Conservation (phyloP, 2,329 filamentous ascomycete genomes). For the Calonectria leucothoes region DNA sequence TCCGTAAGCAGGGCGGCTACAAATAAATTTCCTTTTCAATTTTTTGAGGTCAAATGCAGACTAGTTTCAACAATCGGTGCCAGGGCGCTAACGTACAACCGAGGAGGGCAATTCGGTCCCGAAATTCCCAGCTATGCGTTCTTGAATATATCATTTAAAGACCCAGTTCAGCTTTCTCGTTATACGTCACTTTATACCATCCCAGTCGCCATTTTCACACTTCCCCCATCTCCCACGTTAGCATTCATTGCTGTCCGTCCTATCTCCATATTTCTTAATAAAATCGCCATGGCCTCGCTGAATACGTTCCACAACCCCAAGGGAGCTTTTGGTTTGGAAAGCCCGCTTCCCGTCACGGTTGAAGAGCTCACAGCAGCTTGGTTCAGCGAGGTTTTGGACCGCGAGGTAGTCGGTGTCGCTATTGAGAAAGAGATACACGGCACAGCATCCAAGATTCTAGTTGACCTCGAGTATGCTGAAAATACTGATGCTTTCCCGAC, state of each 20-base stretch:
- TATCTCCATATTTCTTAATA: neutral
- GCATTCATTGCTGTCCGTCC: neutral
- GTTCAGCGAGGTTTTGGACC: constrained; percentile 15
- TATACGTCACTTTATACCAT: neutral
- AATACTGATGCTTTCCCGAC: neutral
- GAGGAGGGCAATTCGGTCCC: neutral
- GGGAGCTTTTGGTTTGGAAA: neutral
- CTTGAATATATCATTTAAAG: neutral
- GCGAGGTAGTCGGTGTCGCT: neutral
- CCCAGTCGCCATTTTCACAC: neutral
- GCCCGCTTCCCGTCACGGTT: neutral
- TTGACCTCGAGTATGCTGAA: neutral
- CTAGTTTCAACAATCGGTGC: neutral
- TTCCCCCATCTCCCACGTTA: too few relatives aligned
- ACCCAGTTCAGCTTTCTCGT: neutral
- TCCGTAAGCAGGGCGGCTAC: neutral
- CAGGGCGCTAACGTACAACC: neutral
- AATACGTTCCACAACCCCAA: constrained; percentile 30
- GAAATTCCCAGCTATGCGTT: neutral
- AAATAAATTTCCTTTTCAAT: neutral
- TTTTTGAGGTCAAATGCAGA: neutral
- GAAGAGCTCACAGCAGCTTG: constrained; percentile 7
- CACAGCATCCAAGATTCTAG: constrained; percentile 18
- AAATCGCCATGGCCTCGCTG: neutral
- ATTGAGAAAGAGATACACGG: constrained; percentile 14